Percentiles rank a stretch among this genome's conserved stretches.
Evolutionary conservation across 805 yeast species (phyloP).

Genomic region (Saccharomycopsis sp.): DNA sequence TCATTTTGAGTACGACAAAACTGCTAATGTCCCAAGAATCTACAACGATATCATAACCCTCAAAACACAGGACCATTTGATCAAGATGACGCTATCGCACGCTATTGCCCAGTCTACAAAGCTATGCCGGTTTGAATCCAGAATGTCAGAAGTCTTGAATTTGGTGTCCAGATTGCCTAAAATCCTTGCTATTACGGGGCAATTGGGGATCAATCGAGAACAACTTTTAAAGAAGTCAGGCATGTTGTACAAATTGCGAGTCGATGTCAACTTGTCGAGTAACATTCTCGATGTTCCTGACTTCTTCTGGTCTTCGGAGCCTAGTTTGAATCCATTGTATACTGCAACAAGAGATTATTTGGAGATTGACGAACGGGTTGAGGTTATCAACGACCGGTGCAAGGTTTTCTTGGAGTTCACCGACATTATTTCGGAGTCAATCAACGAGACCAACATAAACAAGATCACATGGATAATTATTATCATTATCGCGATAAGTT

Average conservation of each 20-base stretch:
- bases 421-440: constrained; percentile 87
- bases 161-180: constrained; percentile 88
- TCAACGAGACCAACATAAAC: constrained; percentile 88
- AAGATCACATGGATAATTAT: constrained; percentile 88
- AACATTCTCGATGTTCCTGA: constrained; percentile 93
- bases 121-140: constrained; percentile 81
- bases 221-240: constrained; percentile 87
- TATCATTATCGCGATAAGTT: constrained; percentile 68
- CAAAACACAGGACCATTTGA: constrained; percentile 85
- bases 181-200: constrained; percentile 83
- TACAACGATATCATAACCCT: constrained; percentile 92
- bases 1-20: constrained; percentile 44
- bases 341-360: constrained; percentile 84
- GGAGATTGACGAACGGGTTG: constrained; percentile 92
- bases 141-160: constrained; percentile 77
- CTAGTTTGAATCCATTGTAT: constrained; percentile 89
- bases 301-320: constrained; percentile 93
- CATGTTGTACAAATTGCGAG: constrained; percentile 78
- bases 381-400: constrained; percentile 88
- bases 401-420: constrained; percentile 89
- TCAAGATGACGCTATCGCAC: constrained; percentile 88
- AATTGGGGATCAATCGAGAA: constrained; percentile 74
- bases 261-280: constrained; percentile 87
- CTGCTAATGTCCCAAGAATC: constrained; percentile 61
- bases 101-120: constrained; percentile 97